Evolutionary conservation across 208 protist species (phyloP).

Genomic region (Trypanosoma grayi): DNA sequence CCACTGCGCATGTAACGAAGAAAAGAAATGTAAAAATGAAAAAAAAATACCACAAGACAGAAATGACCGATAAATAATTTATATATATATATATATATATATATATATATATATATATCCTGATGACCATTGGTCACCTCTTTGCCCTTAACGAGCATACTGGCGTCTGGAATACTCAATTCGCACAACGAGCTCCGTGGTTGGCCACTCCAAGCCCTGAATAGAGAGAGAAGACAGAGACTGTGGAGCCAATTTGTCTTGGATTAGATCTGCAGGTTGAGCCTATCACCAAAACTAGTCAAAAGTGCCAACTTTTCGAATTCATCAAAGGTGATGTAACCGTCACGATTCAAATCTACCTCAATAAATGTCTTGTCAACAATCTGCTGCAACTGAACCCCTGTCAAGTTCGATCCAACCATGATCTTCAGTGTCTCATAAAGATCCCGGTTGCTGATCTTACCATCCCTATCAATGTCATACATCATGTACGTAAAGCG

Average conservation of each 20-base stretch:
- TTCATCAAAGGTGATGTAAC: constrained; percentile 92
- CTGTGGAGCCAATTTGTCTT: too few relatives aligned
- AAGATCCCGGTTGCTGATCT: constrained; percentile 93
- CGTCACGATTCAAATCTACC: constrained; percentile 86
- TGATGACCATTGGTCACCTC: too few relatives aligned
- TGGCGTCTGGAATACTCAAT: too few relatives aligned
- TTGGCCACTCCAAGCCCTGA: too few relatives aligned
- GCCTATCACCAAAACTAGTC: constrained; percentile 76
- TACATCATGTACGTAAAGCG: constrained; percentile 94
- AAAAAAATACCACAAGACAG: constrained; percentile 12
- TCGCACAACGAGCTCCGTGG: too few relatives aligned
- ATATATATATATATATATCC: too few relatives aligned
- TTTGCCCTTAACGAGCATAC: too few relatives aligned
- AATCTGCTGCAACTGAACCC: constrained; percentile 93
- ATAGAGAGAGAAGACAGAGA: too few relatives aligned
- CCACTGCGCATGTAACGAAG: background rate
- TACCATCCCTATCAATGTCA: constrained; percentile 93
- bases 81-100: too few relatives aligned
- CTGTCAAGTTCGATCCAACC: constrained; percentile 90
- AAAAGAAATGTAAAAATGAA: background rate
- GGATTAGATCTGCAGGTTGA: constrained; percentile 75
- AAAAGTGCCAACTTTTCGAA: constrained; percentile 78
- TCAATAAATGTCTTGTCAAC: constrained; percentile 96
- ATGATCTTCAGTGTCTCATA: constrained; percentile 92
- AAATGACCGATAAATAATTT: constrained; percentile 15